Conservation (phyloP, 495 filamentous ascomycete species). For the Penicillium canariense region DNA sequence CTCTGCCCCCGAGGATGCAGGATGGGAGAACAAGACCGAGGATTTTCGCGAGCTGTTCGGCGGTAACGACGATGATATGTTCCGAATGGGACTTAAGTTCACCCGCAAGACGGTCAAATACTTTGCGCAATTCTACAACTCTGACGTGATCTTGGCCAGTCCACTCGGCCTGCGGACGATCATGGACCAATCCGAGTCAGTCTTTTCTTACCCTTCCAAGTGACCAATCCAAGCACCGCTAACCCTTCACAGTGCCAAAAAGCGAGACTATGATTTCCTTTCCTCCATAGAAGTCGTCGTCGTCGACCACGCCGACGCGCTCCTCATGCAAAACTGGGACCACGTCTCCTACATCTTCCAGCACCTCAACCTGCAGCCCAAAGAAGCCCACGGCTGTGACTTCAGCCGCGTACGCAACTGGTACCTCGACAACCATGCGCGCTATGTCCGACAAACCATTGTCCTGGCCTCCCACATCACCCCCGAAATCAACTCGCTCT, state of each 20-base stretch:
- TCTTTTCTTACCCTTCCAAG: constrained; percentile 8
- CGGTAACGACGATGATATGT: constrained; percentile 96
- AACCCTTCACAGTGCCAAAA: constrained; percentile 53
- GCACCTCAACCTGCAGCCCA: constrained; percentile 88
- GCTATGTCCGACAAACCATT: constrained; percentile 78
- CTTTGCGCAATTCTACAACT: constrained; percentile 93
- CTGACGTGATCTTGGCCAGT: constrained; percentile 88
- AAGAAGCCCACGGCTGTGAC: constrained; percentile 88
- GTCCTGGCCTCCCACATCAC: constrained; percentile 79
- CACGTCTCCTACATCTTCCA: constrained; percentile 87
- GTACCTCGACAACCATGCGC: constrained; percentile 86
- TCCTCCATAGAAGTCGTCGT: constrained; percentile 88
- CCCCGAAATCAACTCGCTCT: constrained; percentile 80
- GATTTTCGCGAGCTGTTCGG: constrained; percentile 90
- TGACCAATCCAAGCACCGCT: constrained; percentile 5
- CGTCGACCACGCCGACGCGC: constrained; percentile 87
- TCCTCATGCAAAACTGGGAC: constrained; percentile 98
- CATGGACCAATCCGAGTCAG: constrained; percentile 67
- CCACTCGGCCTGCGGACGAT: constrained; percentile 87
- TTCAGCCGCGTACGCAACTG: constrained; percentile 86
- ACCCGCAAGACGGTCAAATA: constrained; percentile 93
- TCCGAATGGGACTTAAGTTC: constrained; percentile 89
- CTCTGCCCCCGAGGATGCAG: constrained; percentile 59
- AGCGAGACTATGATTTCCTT: constrained; percentile 86
- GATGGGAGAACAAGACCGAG: constrained; percentile 68